Base-by-base conservation (phyloP, 2,329 filamentous ascomycete genomes). In the Aspergillus sp. region DNA sequence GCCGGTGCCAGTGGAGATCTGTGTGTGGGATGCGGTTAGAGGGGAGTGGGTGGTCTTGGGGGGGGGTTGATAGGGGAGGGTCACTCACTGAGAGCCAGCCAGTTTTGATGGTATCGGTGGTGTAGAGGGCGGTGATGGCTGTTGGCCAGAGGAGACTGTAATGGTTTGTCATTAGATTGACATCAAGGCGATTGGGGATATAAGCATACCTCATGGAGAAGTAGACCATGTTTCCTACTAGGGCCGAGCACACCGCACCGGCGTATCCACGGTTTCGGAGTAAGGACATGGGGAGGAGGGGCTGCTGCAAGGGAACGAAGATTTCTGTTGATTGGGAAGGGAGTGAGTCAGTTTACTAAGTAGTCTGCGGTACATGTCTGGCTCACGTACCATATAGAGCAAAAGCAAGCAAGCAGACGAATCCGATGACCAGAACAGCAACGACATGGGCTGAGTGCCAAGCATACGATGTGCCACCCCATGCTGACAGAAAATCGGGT, bases 361-460 rank as follows among this genome's bases (percentile, higher is more conserved):
- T 10, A 7, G 38, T 12, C 5, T 6, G 6, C 36, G 15, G 5
- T 6, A 2, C 13, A 17, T 41, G 13, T 12, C 19, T 45, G 17
- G 17, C 4, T 30, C 17, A 55, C 52, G 28, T 45, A 55, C 52
- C 52, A 10, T 55, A 55, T n/a, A 55, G 9, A 21, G 28, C 52
- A 21, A 55, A 55, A 25, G 32, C 52, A 13, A 55, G 17, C 38
- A 55, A 30, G 30, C 30, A 55, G 15, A 55, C 25, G 23, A 55
- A 55, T 17, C 56, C 56, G 17, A 58, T 49, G 2, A 60, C 52
- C 23, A 60, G 32, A 21, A 50, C 48, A 17, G 45, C 58, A 13
- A 60, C 21, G 32, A 60, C 58, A 30, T 52, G 47, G 6, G 43
- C 45, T 5, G 58, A 60, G n/a, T 52, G 19, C 59, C 54, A 61